These are phyloP conservation scores for Lycium ferocissimum DNA, from an alignment of 257 asterid species.

Conservation along the genomic window DNA sequence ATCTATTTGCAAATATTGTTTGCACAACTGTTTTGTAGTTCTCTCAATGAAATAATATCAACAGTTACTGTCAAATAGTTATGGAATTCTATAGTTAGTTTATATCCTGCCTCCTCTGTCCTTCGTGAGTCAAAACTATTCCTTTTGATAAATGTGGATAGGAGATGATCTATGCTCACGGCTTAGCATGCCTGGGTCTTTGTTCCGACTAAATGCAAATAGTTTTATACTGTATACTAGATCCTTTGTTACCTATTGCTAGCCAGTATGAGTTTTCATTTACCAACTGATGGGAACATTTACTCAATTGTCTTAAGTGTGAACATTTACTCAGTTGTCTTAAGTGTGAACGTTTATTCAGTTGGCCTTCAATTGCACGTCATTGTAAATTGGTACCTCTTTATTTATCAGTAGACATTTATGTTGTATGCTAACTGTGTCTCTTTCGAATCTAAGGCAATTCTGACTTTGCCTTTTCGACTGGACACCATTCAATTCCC, in stretches of 20 bases:
- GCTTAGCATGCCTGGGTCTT: not conserved
- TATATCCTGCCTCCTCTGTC: not conserved
- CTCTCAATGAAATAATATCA: not conserved
- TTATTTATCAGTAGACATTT: too few species aligned
- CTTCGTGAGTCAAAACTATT: not conserved
- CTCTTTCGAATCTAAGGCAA: too few species aligned
- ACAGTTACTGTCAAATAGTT: not conserved
- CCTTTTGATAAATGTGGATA: conserved; percentile 10
- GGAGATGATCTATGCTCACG: not conserved
- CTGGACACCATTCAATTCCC: too few species aligned
- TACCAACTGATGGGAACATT: not conserved
- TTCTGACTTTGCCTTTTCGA: too few species aligned
- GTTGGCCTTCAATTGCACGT: too few species aligned
- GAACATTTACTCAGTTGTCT: too few species aligned
- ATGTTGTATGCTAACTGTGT: too few species aligned
- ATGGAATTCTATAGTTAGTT: not conserved
- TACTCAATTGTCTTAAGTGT: not conserved
- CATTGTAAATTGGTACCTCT: too few species aligned
- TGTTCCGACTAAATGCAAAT: not conserved
- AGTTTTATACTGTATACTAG: not conserved
- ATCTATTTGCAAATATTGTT: not conserved
- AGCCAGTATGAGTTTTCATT: conserved; percentile 19
- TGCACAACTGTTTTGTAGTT: not conserved
- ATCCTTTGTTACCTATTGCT: not conserved
- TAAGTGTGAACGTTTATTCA: too few species aligned